Percentiles rank a stretch among this genome's conserved stretches.
These are phyloP conservation scores for Leishmania gerbilli DNA, from an alignment of 208 protist species.

Conservation along the genomic window DNA sequence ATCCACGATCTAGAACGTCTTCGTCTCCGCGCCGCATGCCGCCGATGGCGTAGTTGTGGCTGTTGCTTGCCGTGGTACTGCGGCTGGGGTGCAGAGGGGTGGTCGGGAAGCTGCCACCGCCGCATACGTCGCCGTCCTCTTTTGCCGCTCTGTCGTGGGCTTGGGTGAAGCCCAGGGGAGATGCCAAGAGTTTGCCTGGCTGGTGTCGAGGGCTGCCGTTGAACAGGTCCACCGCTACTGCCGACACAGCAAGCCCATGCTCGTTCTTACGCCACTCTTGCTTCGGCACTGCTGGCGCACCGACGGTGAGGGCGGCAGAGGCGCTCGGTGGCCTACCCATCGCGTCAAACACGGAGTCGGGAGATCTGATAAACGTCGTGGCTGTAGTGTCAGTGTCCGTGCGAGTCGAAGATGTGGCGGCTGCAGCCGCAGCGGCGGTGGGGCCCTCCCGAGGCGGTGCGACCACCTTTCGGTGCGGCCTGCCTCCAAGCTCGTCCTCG, in stretches of 20 bases:
- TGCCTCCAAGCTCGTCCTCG: neutral
- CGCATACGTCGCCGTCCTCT: neutral
- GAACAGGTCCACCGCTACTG: neutral
- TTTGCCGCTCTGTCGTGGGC: neutral
- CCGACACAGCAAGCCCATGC: neutral
- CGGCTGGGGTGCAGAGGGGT: neutral
- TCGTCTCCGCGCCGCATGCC: constrained; percentile 19
- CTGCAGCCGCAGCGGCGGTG: neutral
- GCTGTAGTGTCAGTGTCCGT: constrained; percentile 1
- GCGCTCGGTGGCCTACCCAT: neutral
- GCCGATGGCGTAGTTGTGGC: neutral
- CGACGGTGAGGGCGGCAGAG: neutral
- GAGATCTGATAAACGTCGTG: constrained; percentile 12
- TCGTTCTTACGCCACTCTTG: neutral
- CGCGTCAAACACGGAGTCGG: neutral
- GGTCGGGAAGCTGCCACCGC: neutral
- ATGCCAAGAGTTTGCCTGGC: neutral
- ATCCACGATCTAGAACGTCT: constrained; percentile 24
- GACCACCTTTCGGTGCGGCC: neutral
- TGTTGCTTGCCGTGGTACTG: neutral
- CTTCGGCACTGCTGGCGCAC: neutral
- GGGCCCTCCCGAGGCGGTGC: neutral
- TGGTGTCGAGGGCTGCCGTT: neutral
- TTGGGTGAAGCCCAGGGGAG: neutral
- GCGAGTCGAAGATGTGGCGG: neutral